Conservation (phyloP, 2,329 filamentous ascomycete genomes). For the Fusarium anguioides region DNA sequence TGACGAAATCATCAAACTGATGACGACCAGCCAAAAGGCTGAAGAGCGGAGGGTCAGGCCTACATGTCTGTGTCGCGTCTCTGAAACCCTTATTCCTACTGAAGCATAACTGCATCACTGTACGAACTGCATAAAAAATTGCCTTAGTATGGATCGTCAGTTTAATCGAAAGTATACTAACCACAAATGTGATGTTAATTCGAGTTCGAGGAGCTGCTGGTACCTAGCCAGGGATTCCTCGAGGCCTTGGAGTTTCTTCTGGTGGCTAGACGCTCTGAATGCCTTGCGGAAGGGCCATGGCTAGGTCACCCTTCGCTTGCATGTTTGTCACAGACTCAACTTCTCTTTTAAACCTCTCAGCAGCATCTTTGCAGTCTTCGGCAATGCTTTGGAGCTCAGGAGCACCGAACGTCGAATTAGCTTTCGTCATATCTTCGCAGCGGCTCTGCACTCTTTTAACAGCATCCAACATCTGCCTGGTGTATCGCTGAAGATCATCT, state of each 20-base stretch:
- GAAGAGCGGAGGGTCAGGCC: neutral
- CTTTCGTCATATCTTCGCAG: neutral
- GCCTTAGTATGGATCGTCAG: neutral
- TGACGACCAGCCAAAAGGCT: neutral
- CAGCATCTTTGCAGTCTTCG: neutral
- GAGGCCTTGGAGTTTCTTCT: rapidly evolving
- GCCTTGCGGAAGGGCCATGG: rapidly evolving
- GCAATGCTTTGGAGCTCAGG: conserved; percentile 7
- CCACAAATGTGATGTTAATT: neutral
- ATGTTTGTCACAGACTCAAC: rapidly evolving
- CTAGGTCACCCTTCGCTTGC: rapidly evolving
- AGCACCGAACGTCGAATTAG: rapidly evolving
- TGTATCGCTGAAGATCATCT: conserved; percentile 6
- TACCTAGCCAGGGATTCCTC: rapidly evolving
- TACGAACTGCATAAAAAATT: rapidly evolving
- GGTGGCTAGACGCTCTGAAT: rapidly evolving
- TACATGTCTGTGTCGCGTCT: neutral
- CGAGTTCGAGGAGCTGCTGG: rapidly evolving
- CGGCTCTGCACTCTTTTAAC: neutral
- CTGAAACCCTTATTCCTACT: rapidly evolving
- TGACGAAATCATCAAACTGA: neutral
- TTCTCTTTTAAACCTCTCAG: rapidly evolving
- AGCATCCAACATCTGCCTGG: neutral
- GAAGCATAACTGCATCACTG: rapidly evolving
- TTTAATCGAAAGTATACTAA: rapidly evolving